Evolutionary conservation across 257 asterid species (phyloP), one percentile per base, ranked within the genome.

Genomic region (Ajuga chamaepitys): DNA sequence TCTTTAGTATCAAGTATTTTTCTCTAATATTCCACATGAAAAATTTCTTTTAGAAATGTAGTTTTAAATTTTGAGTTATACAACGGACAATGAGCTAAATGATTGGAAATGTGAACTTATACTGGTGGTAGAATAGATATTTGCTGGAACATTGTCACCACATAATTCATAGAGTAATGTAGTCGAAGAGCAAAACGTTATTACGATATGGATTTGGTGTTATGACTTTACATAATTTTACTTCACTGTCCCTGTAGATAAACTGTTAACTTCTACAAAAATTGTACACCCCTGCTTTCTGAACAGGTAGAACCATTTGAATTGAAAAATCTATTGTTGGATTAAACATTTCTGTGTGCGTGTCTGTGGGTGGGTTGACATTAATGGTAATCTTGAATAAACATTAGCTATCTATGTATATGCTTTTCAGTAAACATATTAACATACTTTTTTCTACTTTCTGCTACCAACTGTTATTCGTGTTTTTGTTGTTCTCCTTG

Each of bases 61-160:
- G 18, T 21, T 21, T 50, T 3, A 18, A 40, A 59, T 53, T 47
- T 32, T 56, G 34, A 24, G 38, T 8, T 61, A 37, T 1, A 45
- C 22, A 26, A 55, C 41, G 46, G 48, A 57, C 45, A 64, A 72
- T 64, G 6, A 55, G 67, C 55, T 50, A 52, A 12, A 26, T 48
- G 54, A 10, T 45, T n/a, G 13, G 28, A 32, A 47, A 40, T n/a
- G 70, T 21, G 11, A 8, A 21, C 42, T 42, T 16, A 30, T 58
- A 58, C n/a, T 64, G 42, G 50, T 35, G 26, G 13, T 64, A 50
- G 14, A 64, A 2, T 18, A 59, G 28, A 44, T 12, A 21, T 26
- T 18, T 58, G 30, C 21, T 38, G 20, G 40, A 18, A 28, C 64
- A 41, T 12, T 7, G 64, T 14, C 58, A 21, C 42, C 37, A 11